Evolutionary conservation across 768 basidiomycete species (phyloP), one percentile per base, ranked within the genome.

Genomic region (Roridomyces roridus): DNA sequence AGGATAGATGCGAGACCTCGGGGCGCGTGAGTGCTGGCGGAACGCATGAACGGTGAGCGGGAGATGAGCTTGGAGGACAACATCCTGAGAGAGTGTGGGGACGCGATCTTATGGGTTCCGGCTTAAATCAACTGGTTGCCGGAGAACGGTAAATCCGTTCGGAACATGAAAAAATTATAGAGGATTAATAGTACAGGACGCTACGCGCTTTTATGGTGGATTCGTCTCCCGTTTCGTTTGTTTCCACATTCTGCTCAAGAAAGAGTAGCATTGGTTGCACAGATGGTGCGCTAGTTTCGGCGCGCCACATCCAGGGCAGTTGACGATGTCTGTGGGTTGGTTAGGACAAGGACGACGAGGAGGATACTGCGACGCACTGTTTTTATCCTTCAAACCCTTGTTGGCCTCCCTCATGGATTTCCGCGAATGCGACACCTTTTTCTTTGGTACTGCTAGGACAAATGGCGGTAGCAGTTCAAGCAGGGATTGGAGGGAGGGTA

Each of bases 331-430:
- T 98, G 57, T 63, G 31, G 67, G 53, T 46, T 28, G 25, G n/a
- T 37, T 25, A 31, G 44, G 36, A 62, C 39, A 28, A 45, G 17
- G 43, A 21, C 60, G 23, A 18, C 44, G 25, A 23, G 5, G 25
- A 23, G 12, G 34, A 23, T 46, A 1, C 28, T 17, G 20, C 10
- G 8, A 74, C 86, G 58, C 67, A 94, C 96, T 94, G 57, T 87
- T 87, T 72, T 94, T 96, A 74, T 98, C 95, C 72, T 95, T 93
- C 66, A 97, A 75, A 1, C 95, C 94, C 73, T 98, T 98, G 73
- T 95, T 94, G 15, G 95, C 90, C 60, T 86, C 87, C 37, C 96
- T 83, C 94, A 96, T 96, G n/a, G 89, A 83, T 73, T 98, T 98
- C 47, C 92, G 82, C 20, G 93, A 94, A 74, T 98, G 95, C 0